Conservation (phyloP, 2,329 filamentous ascomycete genomes). For the Colletotrichum navitas region DNA sequence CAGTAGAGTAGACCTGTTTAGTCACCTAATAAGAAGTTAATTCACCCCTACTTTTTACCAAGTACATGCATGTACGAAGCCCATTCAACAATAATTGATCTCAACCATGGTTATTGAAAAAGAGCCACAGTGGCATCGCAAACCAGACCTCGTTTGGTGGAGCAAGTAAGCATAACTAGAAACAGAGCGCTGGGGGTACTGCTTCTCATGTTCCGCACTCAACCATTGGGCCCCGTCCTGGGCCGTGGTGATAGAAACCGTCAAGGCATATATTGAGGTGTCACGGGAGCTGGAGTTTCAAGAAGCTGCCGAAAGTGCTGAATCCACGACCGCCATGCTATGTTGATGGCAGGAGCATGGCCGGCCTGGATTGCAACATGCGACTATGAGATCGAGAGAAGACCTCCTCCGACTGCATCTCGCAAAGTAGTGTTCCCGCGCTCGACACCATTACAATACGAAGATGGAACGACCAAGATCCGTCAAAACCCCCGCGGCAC, state of each 20-base stretch:
- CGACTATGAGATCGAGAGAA: background rate
- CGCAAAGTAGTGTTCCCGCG: background rate
- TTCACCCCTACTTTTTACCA: too few relatives aligned
- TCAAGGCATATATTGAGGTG: background rate
- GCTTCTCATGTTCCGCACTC: background rate
- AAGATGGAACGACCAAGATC: background rate
- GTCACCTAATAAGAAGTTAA: too few relatives aligned
- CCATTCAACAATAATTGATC: too few relatives aligned
- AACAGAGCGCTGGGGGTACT: background rate
- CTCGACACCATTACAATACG: background rate
- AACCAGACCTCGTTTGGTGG: background rate
- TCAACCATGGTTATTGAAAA: too few relatives aligned
- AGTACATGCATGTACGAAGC: too few relatives aligned
- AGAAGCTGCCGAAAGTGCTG: background rate
- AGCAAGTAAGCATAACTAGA: background rate
- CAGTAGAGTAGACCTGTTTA: too few relatives aligned
- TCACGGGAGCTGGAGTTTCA: background rate
- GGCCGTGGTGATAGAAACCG: background rate
- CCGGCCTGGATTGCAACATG: background rate
- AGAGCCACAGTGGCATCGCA: background rate
- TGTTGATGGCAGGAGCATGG: too few relatives aligned
- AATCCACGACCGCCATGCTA: background rate
- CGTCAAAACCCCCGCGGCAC: background rate
- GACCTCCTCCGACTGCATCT: too few relatives aligned
- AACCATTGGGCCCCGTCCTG: background rate